Conservation (phyloP, 2,329 filamentous ascomycete genomes). For the Didymella lethalis region DNA sequence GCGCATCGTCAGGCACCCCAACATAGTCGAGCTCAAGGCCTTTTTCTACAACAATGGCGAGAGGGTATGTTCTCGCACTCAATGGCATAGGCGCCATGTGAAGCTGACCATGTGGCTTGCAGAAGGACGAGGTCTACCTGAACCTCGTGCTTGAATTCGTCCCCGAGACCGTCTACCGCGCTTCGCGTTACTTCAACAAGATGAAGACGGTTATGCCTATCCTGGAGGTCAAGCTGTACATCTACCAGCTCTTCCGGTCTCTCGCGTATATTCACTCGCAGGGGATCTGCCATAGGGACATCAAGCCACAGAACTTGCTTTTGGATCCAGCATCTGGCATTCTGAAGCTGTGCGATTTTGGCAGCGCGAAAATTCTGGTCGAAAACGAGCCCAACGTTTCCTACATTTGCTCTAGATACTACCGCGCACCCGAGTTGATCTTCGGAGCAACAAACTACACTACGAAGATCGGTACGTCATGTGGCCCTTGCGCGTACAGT, state of each 20-base stretch:
- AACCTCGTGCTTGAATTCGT: constrained; percentile 98
- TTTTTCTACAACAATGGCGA: constrained; percentile 99
- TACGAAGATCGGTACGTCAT: constrained; percentile 91
- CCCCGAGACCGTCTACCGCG: constrained; percentile 96
- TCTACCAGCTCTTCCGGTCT: constrained; percentile 98
- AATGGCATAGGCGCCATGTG: constrained; percentile 26
- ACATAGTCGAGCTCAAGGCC: constrained; percentile 98
- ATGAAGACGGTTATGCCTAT: constrained; percentile 99
- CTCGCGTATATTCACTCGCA: constrained; percentile 99
- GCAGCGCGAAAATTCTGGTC: constrained; percentile 96
- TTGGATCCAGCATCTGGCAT: constrained; percentile 91
- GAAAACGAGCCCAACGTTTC: constrained; percentile 99
- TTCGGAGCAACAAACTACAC: constrained; percentile 99
- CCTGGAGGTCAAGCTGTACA: constrained; percentile 98
- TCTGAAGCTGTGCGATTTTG: constrained; percentile 97
- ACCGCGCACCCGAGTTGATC: constrained; percentile 95
- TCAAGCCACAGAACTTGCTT: constrained; percentile 97
- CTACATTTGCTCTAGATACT: constrained; percentile 99
- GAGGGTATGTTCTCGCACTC: constrained; percentile 69
- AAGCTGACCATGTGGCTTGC: constrained; percentile 46
- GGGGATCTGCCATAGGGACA: constrained; percentile 98
- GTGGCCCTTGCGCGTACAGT: constrained; percentile 10
- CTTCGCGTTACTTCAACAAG: constrained; percentile 99
- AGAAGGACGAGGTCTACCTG: constrained; percentile 94
- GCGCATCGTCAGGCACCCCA: constrained; percentile 98